phyloP scores from a whole-genome alignment of 208 protist genomes.

The Herpetomonas samuelpessoai region DNA sequence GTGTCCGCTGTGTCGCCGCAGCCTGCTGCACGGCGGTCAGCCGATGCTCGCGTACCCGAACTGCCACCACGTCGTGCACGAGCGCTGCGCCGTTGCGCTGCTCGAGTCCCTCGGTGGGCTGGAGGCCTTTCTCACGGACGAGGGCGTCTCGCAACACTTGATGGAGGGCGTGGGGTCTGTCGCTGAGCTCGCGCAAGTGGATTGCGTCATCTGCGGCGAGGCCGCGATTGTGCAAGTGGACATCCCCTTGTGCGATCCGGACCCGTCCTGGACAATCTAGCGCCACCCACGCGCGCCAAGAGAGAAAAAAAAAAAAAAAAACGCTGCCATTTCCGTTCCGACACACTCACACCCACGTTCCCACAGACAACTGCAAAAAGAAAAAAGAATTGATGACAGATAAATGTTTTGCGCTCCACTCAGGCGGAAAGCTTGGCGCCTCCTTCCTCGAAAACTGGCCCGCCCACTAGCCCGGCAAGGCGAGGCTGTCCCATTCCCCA shows the following conservation, averaged over 20 bases:
- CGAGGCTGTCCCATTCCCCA: no score
- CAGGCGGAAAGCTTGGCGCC: no score
- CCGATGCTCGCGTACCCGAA: conserved; percentile 79
- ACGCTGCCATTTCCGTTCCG: no score
- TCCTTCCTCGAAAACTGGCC: no score
- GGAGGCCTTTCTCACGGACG: conserved; percentile 62
- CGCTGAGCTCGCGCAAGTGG: conserved; percentile 50
- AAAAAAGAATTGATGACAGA: no score
- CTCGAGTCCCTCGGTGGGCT: conserved; percentile 55
- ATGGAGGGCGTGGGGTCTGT: conserved; percentile 40
- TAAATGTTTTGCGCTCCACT: no score
- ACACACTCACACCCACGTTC: no score
- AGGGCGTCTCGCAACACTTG: conserved; percentile 55
- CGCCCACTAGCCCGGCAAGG: no score
- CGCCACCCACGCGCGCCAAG: background rate
- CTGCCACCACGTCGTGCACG: conserved; percentile 82
- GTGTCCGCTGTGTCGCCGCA: conserved; percentile 82
- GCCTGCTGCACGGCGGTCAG: conserved; percentile 29
- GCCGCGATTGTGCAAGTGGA: conserved; percentile 65
- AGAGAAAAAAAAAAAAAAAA: background rate
- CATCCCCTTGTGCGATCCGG: conserved; percentile 45
- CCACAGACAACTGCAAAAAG: no score
- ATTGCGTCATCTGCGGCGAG: conserved; percentile 83
- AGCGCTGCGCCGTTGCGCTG: conserved; percentile 52
- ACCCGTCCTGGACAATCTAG: conserved; percentile 40